phyloP scores from a whole-genome alignment of 306 rosid genomes.

The Hippophae gyantsensis region DNA sequence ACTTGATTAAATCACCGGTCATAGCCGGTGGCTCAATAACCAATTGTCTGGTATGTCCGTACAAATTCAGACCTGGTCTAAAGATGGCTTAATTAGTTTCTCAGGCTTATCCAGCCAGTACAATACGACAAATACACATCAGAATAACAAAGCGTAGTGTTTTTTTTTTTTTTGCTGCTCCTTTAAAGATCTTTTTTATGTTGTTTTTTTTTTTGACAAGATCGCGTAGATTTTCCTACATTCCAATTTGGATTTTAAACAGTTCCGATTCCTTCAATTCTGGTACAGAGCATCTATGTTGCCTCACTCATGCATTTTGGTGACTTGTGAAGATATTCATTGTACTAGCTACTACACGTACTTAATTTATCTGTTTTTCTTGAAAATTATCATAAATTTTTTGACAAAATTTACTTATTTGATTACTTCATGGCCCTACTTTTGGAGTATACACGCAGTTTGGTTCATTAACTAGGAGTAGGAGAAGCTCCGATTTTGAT shows the following conservation, averaged over 20 bases:
- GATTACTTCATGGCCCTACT: too few relatives aligned
- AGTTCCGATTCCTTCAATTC: conserved; percentile 15
- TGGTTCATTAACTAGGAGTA: too few relatives aligned
- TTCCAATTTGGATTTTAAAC: conserved; percentile 36
- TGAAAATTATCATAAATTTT: background rate
- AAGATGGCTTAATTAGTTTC: background rate
- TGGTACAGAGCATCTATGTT: background rate
- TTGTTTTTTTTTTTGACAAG: conserved; percentile 14
- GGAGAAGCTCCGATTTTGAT: too few relatives aligned
- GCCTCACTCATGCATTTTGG: conserved; percentile 25
- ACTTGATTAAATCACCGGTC: conserved; percentile 51
- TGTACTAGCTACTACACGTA: background rate
- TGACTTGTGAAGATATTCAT: conserved; percentile 2
- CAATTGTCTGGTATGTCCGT: conserved; percentile 20
- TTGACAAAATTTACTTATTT: too few relatives aligned
- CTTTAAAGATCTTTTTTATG: conserved; percentile 6
- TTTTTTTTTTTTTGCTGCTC: conserved; percentile 4
- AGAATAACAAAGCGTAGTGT: background rate
- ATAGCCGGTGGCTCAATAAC: conserved; percentile 34
- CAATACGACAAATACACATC: conserved; percentile 12
- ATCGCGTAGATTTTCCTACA: conserved; percentile 29
- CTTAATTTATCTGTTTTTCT: background rate
- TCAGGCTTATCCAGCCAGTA: background rate
- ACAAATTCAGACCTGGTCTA: conserved; percentile 18
- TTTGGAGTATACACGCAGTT: too few relatives aligned